Evolutionary conservation across 805 yeast species (phyloP).

Genomic region (Starmerella gropengiesseri): DNA sequence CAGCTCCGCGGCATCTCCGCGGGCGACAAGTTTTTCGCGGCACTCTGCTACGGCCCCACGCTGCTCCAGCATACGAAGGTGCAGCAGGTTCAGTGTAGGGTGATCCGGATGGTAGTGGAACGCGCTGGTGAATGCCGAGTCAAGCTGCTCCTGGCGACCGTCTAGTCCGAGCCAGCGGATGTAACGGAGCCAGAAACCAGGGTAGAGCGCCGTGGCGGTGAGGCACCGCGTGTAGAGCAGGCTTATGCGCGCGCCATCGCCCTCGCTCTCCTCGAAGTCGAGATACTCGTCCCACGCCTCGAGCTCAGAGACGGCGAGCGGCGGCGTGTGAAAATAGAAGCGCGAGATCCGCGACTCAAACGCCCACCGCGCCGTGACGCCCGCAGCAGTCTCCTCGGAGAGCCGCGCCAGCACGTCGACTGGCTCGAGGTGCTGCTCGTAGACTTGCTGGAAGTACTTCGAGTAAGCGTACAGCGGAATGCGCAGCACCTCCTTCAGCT

Average conservation of each 20-base stretch:
- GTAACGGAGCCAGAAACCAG: conserved; percentile 62
- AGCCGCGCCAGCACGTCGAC: conserved; percentile 7
- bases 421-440: conserved; percentile 4
- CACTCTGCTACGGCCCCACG: conserved; percentile 14
- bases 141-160: not conserved
- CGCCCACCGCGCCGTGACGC: conserved; percentile 58
- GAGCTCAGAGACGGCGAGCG: conserved; percentile 38
- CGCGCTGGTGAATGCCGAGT: conserved; percentile 6
- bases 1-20: conserved; percentile 5
- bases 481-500: conserved; percentile 27
- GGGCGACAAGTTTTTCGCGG: conserved; percentile 3
- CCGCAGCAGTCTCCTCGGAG: conserved; percentile 37
- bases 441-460: conserved; percentile 45
- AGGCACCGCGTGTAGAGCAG: conserved; percentile 63
- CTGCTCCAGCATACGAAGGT: conserved; percentile 8
- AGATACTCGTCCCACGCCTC: conserved; percentile 56
- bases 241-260: conserved; percentile 28
- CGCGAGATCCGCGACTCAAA: conserved; percentile 58
- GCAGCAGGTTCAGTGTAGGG: not conserved
- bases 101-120: conserved; percentile 11
- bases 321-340: conserved; percentile 45
- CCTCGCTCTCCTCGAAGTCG: conserved; percentile 38
- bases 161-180: conserved; percentile 38
- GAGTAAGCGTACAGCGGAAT: conserved; percentile 85
- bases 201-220: conserved; percentile 41